These are phyloP conservation scores for Curvularia verruculosa DNA, from an alignment of 2,329 filamentous ascomycete genomes.

Conservation along the genomic window DNA sequence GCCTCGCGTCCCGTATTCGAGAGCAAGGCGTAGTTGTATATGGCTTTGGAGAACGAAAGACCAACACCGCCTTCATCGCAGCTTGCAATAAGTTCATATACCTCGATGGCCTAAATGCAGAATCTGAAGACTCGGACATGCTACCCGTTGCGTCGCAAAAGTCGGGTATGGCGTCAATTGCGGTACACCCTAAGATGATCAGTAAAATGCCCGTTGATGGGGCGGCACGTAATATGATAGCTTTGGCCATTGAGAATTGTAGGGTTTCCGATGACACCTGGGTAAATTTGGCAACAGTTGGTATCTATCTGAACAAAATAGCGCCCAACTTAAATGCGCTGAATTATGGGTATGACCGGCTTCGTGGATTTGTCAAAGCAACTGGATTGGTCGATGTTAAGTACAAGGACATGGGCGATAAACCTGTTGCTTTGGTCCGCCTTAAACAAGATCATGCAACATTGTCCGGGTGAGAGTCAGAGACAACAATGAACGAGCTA, in stretches of 20 bases:
- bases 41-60: slow-evolving; percentile 44
- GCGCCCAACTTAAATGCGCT: slow-evolving; percentile 34
- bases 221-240: neutral
- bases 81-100: slow-evolving; percentile 41
- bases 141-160: neutral
- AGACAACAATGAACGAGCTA: too few relatives aligned
- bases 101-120: slow-evolving; percentile 29
- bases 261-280: slow-evolving; percentile 18
- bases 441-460: neutral
- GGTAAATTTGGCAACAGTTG: slow-evolving; percentile 36
- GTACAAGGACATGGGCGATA: neutral
- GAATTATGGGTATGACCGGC: slow-evolving; percentile 34
- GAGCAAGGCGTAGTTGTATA: slow-evolving; percentile 46
- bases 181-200: neutral
- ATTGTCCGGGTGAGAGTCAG: neutral
- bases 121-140: slow-evolving; percentile 12
- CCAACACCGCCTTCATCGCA: slow-evolving; percentile 31
- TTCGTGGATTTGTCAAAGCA: slow-evolving; percentile 4
- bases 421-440: neutral
- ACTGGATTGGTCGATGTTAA: slow-evolving; percentile 22
- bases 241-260: neutral
- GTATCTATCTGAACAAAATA: slow-evolving; percentile 24
- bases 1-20: slow-evolving; percentile 43
- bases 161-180: neutral
- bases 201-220: neutral